Conservation (phyloP, 768 basidiomycete species). For the Lactifluus rugatus region DNA sequence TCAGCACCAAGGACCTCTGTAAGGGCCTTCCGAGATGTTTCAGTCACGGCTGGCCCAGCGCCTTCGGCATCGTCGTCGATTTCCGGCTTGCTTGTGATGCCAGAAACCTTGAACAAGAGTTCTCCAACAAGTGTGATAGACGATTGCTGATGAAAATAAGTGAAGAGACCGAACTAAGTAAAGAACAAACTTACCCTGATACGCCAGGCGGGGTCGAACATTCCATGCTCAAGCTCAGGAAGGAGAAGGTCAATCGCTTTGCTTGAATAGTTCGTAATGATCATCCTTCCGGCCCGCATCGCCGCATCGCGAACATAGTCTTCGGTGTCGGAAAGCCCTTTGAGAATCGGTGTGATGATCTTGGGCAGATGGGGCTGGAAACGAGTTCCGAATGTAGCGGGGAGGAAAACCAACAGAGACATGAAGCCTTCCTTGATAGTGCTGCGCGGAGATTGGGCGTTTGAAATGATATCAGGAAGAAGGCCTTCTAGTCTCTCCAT, state of each 20-base stretch:
- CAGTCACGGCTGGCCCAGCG: conserved; percentile 55
- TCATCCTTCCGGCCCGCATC: conserved; percentile 98
- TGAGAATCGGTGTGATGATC: conserved; percentile 87
- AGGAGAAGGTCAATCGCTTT: conserved; percentile 89
- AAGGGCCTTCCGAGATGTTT: conserved; percentile 77
- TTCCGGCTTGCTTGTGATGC: conserved; percentile 83
- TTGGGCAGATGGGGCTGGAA: conserved; percentile 95
- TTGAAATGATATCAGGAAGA: conserved; percentile 87
- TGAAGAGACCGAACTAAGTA: neutral
- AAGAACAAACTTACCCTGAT: conserved; percentile 58
- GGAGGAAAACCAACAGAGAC: conserved; percentile 90
- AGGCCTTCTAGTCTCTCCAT: conserved; percentile 94
- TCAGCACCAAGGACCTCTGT: conserved; percentile 82
- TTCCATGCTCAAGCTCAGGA: conserved; percentile 87
- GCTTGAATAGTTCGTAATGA: conserved; percentile 86
- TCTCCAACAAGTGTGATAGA: conserved; percentile 96
- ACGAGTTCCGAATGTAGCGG: conserved; percentile 90
- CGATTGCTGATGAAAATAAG: conserved; percentile 55
- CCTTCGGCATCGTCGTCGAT: conserved; percentile 72
- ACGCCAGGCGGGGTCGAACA: conserved; percentile 93
- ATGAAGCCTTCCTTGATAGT: conserved; percentile 98
- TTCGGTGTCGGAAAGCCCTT: conserved; percentile 84
- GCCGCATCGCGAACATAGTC: conserved; percentile 96
- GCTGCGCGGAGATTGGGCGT: conserved; percentile 79
- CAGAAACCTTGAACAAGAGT: conserved; percentile 91